These are phyloP conservation scores for Diplodia intermedia DNA, from an alignment of 2,329 filamentous ascomycete species.

Conservation along the genomic window DNA sequence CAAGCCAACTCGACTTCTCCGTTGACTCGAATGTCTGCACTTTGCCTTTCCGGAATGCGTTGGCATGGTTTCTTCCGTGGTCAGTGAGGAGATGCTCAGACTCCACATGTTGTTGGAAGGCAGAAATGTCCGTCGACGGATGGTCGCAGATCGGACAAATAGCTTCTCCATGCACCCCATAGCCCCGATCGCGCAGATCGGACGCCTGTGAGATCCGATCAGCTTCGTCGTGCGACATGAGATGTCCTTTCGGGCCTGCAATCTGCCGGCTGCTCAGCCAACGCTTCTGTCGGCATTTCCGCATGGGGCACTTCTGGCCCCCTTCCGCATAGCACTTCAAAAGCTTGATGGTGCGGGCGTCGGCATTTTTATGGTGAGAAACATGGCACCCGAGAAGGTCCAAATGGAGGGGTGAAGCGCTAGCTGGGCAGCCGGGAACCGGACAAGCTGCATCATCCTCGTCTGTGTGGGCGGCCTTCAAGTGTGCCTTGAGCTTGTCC, in stretches of 20 bases:
- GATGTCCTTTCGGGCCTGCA: not conserved
- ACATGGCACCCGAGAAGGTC: not conserved
- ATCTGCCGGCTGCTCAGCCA: not conserved
- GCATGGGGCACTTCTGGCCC: not conserved
- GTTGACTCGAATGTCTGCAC: too few relatives aligned
- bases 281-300: slow-evolving; percentile 15
- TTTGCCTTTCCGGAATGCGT: not conserved
- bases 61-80: not conserved
- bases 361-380: not conserved
- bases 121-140: not conserved
- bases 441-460: not conserved
- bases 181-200: not conserved
- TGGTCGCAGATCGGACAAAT: not conserved
- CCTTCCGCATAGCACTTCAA: not conserved
- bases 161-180: not conserved
- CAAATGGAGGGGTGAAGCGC: not conserved
- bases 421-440: not conserved
- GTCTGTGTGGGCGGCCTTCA: not conserved
- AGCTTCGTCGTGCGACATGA: not conserved
- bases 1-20: not conserved
- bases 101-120: not conserved
- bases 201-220: not conserved
- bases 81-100: not conserved
- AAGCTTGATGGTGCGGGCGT: not conserved
- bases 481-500: slow-evolving; percentile 1